phyloP scores from a whole-genome alignment of 208 protist species.

The Novymonas esmeraldas region DNA sequence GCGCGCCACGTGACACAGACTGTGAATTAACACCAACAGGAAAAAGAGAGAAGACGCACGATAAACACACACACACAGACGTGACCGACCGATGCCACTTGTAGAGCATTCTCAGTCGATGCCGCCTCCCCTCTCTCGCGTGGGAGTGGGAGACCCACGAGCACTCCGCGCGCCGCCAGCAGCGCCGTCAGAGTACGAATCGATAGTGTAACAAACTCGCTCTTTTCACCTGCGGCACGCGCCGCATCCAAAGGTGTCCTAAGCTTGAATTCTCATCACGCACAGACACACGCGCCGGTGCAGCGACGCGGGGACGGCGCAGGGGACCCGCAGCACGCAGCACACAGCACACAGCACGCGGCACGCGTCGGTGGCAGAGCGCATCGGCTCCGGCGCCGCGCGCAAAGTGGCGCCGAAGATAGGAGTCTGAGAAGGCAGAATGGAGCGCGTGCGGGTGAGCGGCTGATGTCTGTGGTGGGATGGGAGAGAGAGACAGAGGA shows the following conservation, averaged over 20 bases:
- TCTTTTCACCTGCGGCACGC: slow-evolving; percentile 41
- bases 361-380: slow-evolving; percentile 6
- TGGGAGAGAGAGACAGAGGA: background rate
- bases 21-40: no score
- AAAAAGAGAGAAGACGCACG: no score
- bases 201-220: slow-evolving; percentile 44
- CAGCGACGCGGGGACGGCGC: background rate
- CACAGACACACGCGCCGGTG: background rate
- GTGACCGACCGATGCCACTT: no score
- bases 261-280: slow-evolving; percentile 54
- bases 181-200: slow-evolving; percentile 51
- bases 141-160: background rate
- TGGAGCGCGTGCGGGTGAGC: background rate
- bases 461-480: background rate
- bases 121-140: no score
- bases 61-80: no score
- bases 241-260: slow-evolving; percentile 64
- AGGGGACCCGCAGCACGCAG: slow-evolving; percentile 1
- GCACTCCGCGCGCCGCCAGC: slow-evolving; percentile 3
- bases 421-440: no score
- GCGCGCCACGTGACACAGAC: no score
- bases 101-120: no score
- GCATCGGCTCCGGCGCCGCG: no score
- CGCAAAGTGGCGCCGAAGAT: no score
- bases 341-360: no score